Base-by-base conservation (phyloP, 2,329 filamentous ascomycete genomes). In the Penicillium sp. region DNA sequence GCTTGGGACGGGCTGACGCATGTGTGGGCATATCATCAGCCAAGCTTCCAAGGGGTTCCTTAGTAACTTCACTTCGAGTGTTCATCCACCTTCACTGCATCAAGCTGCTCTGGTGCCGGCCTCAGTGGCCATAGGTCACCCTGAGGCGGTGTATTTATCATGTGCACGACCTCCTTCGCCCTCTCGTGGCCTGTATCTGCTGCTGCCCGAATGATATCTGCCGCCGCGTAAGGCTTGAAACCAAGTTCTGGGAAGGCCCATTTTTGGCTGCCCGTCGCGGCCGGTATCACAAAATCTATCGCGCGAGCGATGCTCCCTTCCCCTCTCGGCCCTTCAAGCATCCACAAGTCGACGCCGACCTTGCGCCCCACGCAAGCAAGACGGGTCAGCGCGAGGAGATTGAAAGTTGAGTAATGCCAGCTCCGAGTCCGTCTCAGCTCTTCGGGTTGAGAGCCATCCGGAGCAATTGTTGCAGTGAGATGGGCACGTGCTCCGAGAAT, bases 371-470 rank as follows among this genome's bases (percentile, higher is more conserved):
- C 50, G 35, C 26, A 39, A 19, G 37, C 50, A 16, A 53, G 42
- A 27, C 50, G 50, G 14, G 42, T 35, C 16, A 43, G 37, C 16
- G 50, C 50, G 2, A 35, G 33, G 23, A 53, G 50, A 23, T 53
- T 53, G 50, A 53, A 53, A 27, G 39, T 53, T 35, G 50, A 53
- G 39, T 53, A 53, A 37, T 53, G 50, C 50, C 50, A 53, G 50
- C 50, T 53, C 11, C 50, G 50, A 8, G 50, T 53, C 25, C 50
- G n/a, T 19, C 3, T 26, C 21, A 53, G 50, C 29, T 53, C 50
- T 27, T 27, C 29, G 6, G 50, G 50, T 16, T 53, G 45, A 21
- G 45, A 48, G 2, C 45, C 45, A 26, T 45, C 35, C 2, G 35
- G 16, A 11, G n/a, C 16, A 19, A 39, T 39, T 7, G n/a, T 39